Evolutionary conservation across 805 yeast genomes (phyloP).

Genomic region (Candida silvatica): DNA sequence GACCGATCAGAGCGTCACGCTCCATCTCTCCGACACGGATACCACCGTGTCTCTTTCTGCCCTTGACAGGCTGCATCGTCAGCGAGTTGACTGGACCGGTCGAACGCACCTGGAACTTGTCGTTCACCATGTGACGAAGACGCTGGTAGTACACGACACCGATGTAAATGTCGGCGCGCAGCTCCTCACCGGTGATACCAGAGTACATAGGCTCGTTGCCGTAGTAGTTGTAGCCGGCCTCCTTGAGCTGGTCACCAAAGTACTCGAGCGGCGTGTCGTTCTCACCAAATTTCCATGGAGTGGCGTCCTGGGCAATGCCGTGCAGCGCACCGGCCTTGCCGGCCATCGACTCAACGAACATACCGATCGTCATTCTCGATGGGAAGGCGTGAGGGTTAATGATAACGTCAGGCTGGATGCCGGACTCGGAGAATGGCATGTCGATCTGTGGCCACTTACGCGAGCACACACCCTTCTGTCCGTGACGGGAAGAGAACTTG

Average conservation of each 20-base stretch:
- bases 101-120: conserved; percentile 97
- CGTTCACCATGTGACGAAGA: conserved; percentile 98
- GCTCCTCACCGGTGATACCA: conserved; percentile 97
- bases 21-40: conserved; percentile 99
- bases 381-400: conserved; percentile 99
- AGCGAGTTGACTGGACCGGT: conserved; percentile 96
- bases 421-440: conserved; percentile 94
- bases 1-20: conserved; percentile 97
- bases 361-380: conserved; percentile 99
- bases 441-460: conserved; percentile 96
- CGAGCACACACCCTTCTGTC: conserved; percentile 97
- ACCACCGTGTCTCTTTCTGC: conserved; percentile 98
- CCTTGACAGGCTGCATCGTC: conserved; percentile 99
- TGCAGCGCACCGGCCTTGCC: conserved; percentile 98
- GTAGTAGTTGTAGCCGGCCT: conserved; percentile 93
- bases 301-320: conserved; percentile 94
- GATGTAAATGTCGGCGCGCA: conserved; percentile 90
- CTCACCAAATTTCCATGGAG: conserved; percentile 94
- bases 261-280: conserved; percentile 93
- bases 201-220: conserved; percentile 99
- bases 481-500: conserved; percentile 95
- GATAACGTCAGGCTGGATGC: conserved; percentile 95
- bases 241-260: conserved; percentile 85
- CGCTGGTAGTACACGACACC: conserved; percentile 98
- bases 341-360: conserved; percentile 98